Base-by-base conservation (phyloP, 768 basidiomycete genomes). In the Mycena indigotica region DNA sequence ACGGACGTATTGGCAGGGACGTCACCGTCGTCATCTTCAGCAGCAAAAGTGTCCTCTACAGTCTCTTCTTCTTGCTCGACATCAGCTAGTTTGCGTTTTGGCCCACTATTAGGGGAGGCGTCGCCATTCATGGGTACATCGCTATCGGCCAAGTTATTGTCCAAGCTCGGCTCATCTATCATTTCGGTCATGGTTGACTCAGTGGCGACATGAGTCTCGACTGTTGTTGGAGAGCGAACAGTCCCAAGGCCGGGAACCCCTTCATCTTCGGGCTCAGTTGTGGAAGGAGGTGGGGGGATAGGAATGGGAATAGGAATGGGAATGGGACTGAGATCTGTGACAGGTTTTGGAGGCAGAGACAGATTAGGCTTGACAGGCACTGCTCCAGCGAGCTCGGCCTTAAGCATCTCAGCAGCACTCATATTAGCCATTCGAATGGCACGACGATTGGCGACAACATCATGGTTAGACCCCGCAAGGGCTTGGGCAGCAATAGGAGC, bases 361-460 rank as follows among this genome's bases (percentile, higher is more conserved):
- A 73, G 64, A 56, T 69, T 68, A 50, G 72, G 73, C 62, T 81
- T 80, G 46, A 81, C 79, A 59, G 77, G 78, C 56, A 78, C 70
- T 59, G 79, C 70, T 21, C 85, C 84, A 62, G 87, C 83, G 62
- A 98, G 73, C 73, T 98, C 93, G 51, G 93, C 94, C 75, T 93
- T 95, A 66, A 98, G 80, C 71, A 88, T 84, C 70, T 98, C 93
- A 54, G 95, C 95, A 44, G 96, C 96, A 77, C 86, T 93, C 86
- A 98, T 85, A 69, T 98, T 98, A 26, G 96, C 96, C 84, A 96
- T 87, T 58, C 95, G 86, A 62, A 97, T 93, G 24, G 91, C 92
- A 61, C 85, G 84, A 39, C 93, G 85, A 72, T 96, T 96, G 49
- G 88, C 88, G 26, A 95, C 93, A 57, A 96, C 85, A 71, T 95